Evolutionary conservation across 257 asterid genomes (phyloP).

Genomic region (Anisodus tanguticus): DNA sequence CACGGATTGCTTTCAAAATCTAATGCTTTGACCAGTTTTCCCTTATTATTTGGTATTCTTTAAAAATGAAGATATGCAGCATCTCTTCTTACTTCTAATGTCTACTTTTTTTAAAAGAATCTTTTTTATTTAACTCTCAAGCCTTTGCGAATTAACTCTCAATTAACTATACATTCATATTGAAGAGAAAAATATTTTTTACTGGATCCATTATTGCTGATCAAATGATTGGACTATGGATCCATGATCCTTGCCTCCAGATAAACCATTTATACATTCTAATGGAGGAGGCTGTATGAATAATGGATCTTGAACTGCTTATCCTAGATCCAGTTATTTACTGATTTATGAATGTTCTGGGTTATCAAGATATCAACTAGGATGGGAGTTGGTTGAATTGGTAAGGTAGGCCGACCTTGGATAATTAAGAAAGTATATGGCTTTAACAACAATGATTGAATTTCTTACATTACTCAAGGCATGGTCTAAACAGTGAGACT

Average conservation of each 20-base stretch:
- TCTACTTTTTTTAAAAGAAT: neutral
- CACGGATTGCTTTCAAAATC: neutral
- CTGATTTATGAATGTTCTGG: constrained; percentile 20
- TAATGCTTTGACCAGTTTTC: constrained; percentile 24
- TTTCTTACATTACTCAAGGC: neutral
- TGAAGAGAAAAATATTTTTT: neutral
- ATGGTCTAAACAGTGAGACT: neutral
- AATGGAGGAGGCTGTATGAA: constrained; percentile 24
- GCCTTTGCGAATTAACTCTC: neutral
- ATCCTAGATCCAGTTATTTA: constrained; percentile 22
- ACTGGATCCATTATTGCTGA: constrained; percentile 15
- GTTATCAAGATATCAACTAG: constrained; percentile 2
- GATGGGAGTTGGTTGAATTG: constrained; percentile 1
- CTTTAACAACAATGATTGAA: neutral
- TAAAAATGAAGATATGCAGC: constrained; percentile 13
- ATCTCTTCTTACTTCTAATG: constrained; percentile 5
- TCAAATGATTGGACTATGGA: neutral
- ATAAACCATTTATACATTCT: neutral
- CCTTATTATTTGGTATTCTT: constrained; percentile 17
- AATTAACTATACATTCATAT: constrained; percentile 7
- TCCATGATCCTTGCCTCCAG: constrained; percentile 13
- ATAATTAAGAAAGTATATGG: constrained; percentile 20
- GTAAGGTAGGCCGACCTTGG: neutral
- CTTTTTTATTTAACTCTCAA: constrained; percentile 12
- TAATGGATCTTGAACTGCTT: constrained; percentile 4